Evolutionary conservation across 305 asterid species (phyloP).

Genomic region (Vinca major): DNA sequence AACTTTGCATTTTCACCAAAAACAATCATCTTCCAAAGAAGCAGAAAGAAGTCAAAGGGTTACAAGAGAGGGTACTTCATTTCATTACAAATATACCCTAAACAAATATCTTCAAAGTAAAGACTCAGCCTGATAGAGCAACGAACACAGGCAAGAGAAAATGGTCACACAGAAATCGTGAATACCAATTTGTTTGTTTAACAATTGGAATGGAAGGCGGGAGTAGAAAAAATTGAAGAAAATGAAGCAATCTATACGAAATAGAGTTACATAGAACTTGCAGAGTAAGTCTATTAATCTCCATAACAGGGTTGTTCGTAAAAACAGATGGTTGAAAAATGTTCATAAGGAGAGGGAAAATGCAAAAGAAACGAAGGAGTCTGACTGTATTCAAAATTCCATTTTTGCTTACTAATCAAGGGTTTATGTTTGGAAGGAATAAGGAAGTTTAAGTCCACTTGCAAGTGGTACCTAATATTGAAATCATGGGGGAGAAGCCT

Average conservation of each 20-base stretch:
- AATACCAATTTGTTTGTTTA: not conserved
- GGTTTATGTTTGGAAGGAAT: not conserved
- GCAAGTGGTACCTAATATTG: not conserved
- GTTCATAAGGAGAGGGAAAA: not conserved
- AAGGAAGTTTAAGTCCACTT: not conserved
- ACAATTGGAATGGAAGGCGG: not conserved
- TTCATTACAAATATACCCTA: not conserved
- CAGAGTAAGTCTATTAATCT: not conserved
- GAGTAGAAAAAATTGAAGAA: not conserved
- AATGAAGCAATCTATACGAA: not conserved
- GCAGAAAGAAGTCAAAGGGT: not conserved
- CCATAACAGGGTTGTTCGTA: not conserved
- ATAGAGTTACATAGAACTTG: not conserved
- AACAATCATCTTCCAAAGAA: not conserved
- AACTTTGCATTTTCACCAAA: not conserved
- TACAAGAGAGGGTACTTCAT: not conserved
- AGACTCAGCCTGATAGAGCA: not conserved
- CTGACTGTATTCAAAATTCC: not conserved
- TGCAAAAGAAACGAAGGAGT: not conserved
- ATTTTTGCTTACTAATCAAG: not conserved
- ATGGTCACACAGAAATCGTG: not conserved
- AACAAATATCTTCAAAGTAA: not conserved
- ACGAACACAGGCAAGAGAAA: not conserved
- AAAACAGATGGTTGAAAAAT: not conserved
- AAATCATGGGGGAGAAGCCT: not conserved